Conservation (phyloP, 371 early-diverging fungal species). For the Entomophthora muscae region DNA sequence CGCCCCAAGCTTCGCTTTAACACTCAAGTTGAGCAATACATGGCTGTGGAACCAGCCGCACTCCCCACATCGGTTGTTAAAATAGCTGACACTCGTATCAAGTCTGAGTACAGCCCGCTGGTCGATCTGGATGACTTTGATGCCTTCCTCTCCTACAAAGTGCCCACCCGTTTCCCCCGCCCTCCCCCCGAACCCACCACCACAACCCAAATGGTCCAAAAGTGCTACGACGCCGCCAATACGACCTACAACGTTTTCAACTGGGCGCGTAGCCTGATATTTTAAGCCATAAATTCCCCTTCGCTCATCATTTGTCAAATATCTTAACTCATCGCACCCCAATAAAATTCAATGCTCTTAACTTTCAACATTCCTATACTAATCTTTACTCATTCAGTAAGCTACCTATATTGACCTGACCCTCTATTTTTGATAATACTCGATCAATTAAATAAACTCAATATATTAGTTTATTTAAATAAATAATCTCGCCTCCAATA, state of each 20-base stretch:
- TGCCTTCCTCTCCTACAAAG: neutral
- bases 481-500: too few relatives aligned
- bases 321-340: too few relatives aligned
- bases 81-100: neutral
- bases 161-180: neutral
- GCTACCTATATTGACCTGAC: too few relatives aligned
- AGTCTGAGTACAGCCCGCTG: neutral
- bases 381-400: too few relatives aligned
- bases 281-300: neutral
- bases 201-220: neutral
- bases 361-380: too few relatives aligned
- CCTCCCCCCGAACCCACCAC: neutral
- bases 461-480: too few relatives aligned
- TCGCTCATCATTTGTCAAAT: too few relatives aligned
- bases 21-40: constrained; percentile 41
- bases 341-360: too few relatives aligned
- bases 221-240: neutral
- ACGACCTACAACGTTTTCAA: neutral
- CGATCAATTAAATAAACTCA: too few relatives aligned
- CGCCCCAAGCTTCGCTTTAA: constrained; percentile 32
- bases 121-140: neutral
- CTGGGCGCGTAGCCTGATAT: constrained; percentile 2
- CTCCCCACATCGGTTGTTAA: neutral
- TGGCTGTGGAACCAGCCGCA: constrained; percentile 17
- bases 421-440: too few relatives aligned